Evolutionary conservation across 345 rosid genomes (phyloP).

Genomic region (Gossypium bickii): DNA sequence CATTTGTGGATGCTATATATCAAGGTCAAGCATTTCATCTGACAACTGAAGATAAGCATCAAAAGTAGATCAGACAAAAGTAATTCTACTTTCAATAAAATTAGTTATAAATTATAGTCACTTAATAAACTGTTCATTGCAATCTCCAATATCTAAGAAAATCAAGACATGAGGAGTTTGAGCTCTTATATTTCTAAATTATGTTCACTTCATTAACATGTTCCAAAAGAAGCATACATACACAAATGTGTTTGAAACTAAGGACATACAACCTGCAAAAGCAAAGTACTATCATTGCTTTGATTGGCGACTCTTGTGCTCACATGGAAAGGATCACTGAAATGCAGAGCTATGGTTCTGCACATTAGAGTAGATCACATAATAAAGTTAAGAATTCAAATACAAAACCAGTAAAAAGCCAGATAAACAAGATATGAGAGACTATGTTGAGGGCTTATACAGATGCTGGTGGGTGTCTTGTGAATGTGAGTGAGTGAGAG

Average conservation of each 20-base stretch:
- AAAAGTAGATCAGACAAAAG: neutral
- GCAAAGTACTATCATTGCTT: constrained; percentile 70
- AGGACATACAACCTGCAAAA: constrained; percentile 67
- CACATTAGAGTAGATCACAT: constrained; percentile 16
- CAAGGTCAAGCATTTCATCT: neutral
- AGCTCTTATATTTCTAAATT: neutral
- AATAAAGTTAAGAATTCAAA: constrained; percentile 12
- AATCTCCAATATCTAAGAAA: constrained; percentile 8
- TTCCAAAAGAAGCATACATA: neutral
- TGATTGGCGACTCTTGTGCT: constrained; percentile 72
- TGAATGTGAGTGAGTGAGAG: neutral
- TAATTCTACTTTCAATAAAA: neutral
- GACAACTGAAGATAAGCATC: neutral
- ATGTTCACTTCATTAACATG: neutral
- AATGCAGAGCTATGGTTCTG: constrained; percentile 93
- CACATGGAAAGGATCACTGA: constrained; percentile 87
- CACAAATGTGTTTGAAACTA: neutral
- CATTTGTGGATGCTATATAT: neutral
- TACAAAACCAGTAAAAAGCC: neutral
- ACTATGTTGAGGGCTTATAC: neutral
- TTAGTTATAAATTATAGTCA: neutral
- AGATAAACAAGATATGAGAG: neutral
- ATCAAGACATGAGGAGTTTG: neutral
- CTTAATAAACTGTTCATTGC: neutral
- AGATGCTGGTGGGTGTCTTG: neutral